These are phyloP conservation scores for Cryphonectria japonica DNA, from an alignment of 2,329 filamentous ascomycete genomes.

Conservation along the genomic window DNA sequence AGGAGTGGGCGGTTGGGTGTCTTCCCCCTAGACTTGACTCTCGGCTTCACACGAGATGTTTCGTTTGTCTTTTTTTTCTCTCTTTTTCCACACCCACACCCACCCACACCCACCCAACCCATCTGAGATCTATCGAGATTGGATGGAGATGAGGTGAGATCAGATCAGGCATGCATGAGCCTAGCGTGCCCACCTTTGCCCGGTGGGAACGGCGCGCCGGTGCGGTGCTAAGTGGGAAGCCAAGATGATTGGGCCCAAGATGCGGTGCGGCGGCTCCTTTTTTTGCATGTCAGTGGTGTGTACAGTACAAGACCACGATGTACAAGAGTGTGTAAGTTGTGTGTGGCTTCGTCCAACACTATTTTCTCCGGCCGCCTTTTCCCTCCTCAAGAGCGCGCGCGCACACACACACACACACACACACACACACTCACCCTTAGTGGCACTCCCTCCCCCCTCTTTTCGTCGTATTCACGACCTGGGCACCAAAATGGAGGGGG, in stretches of 20 bases:
- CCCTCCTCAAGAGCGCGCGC: no score
- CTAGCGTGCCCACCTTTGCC: constrained; percentile 1
- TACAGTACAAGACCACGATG: no score
- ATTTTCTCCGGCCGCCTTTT: background rate
- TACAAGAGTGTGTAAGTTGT: background rate
- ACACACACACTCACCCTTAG: background rate
- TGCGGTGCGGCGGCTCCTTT: background rate
- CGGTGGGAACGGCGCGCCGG: background rate
- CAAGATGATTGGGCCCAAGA: background rate
- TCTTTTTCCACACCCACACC: background rate
- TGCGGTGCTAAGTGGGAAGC: background rate
- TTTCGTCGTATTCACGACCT: background rate
- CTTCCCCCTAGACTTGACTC: no score
- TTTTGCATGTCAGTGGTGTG: background rate
- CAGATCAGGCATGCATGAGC: constrained; percentile 14
- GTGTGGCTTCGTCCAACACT: no score
- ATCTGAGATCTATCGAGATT: constrained; percentile 26
- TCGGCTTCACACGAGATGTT: background rate
- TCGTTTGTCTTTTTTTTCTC: background rate
- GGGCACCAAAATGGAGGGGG: background rate
- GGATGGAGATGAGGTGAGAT: constrained; percentile 25
- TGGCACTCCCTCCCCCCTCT: no score
- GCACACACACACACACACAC: background rate
- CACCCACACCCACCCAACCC: constrained; percentile 1
- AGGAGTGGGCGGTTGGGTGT: background rate